These are phyloP conservation scores for Drosera capensis DNA, from an alignment of 148 eudicot genomes.

Conservation along the genomic window DNA sequence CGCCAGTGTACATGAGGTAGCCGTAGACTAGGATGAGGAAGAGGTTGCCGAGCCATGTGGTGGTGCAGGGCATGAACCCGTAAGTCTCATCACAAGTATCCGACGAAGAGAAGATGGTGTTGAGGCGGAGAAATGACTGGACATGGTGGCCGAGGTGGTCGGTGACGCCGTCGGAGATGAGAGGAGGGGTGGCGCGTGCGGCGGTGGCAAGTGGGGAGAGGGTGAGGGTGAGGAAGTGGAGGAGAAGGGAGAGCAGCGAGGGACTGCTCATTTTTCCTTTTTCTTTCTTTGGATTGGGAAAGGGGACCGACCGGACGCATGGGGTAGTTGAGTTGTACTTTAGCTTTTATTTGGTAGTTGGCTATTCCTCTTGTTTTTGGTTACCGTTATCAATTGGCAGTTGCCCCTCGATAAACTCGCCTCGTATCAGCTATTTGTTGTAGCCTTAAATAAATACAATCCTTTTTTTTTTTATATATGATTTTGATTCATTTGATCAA, in stretches of 20 bases:
- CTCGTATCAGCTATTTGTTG: too few relatives aligned
- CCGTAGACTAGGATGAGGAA: conserved; percentile 45
- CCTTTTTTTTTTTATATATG: too few relatives aligned
- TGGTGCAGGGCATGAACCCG: conserved; percentile 50
- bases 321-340: too few relatives aligned
- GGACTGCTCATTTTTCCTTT: background rate
- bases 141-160: background rate
- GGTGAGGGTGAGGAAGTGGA: background rate
- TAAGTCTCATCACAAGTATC: conserved; percentile 37
- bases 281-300: too few relatives aligned
- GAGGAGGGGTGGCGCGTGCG: background rate
- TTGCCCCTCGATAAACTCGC: too few relatives aligned
- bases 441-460: too few relatives aligned
- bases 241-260: background rate
- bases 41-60: conserved; percentile 27
- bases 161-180: background rate
- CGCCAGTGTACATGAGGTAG: conserved; percentile 38
- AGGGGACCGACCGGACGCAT: too few relatives aligned
- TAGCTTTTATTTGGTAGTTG: too few relatives aligned
- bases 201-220: background rate
- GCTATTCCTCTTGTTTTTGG: too few relatives aligned
- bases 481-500: too few relatives aligned
- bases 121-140: background rate
- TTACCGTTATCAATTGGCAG: too few relatives aligned
- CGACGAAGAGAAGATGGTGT: background rate